These are phyloP conservation scores for Juncus effusus DNA, from an alignment of 176 grass and related monocot genomes.

Conservation along the genomic window DNA sequence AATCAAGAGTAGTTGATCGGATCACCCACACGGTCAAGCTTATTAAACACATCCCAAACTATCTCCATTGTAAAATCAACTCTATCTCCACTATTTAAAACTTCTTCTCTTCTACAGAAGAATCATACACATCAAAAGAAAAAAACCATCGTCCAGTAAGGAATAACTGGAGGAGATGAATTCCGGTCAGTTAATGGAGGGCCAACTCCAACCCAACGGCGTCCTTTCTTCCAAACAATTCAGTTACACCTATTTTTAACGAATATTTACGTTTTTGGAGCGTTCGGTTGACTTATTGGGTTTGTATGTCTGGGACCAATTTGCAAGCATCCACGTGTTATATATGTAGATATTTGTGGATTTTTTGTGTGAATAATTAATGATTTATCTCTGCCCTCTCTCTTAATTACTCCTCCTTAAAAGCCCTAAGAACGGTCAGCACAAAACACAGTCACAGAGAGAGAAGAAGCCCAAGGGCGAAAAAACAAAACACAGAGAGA, in stretches of 20 bases:
- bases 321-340: neutral
- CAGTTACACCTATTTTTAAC: no score
- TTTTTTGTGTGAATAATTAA: neutral
- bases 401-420: slow-evolving; percentile 8
- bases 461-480: no score
- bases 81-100: slow-evolving; percentile 2
- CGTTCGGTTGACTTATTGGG: no score
- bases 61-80: neutral
- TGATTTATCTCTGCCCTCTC: neutral
- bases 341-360: slow-evolving; percentile 4
- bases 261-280: no score
- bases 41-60: neutral
- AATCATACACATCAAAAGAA: no score
- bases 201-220: slow-evolving; percentile 14
- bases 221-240: neutral
- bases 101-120: neutral
- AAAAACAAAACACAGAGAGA: no score
- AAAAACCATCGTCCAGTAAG: no score
- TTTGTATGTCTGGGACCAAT: no score
- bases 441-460: neutral
- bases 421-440: slow-evolving; percentile 17
- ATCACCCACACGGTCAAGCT: slow-evolving; percentile 6
- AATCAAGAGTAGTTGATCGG: slow-evolving; percentile 16
- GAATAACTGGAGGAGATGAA: neutral
- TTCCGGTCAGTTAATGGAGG: slow-evolving; percentile 12